These are phyloP conservation scores for Debaryomyces singareniensis DNA, from an alignment of 1,139 yeast genomes.

Conservation along the genomic window DNA sequence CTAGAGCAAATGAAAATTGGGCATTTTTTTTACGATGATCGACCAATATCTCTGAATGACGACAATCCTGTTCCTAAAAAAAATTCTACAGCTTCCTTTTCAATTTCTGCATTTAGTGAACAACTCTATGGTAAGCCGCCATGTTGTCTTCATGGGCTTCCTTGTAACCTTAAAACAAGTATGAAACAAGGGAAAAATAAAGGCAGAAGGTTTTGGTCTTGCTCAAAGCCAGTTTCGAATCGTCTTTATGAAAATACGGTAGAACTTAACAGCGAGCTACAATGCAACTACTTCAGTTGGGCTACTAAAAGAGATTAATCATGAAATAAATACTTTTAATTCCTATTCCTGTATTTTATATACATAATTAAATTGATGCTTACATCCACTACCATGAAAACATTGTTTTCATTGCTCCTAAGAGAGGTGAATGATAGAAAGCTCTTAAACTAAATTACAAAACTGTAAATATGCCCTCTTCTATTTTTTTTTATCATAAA, in stretches of 20 bases:
- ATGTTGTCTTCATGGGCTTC: slow-evolving; percentile 43
- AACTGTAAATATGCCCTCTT: too few species aligned
- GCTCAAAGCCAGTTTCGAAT: slow-evolving; percentile 20
- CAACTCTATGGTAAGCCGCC: slow-evolving; percentile 36
- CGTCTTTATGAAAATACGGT: slow-evolving; percentile 7
- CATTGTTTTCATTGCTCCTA: too few species aligned
- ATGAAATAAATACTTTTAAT: not conserved
- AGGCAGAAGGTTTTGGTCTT: slow-evolving; percentile 59
- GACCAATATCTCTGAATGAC: too few species aligned
- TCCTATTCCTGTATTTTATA: not conserved
- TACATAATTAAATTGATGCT: too few species aligned
- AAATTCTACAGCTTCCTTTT: slow-evolving; percentile 1
- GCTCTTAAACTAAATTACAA: too few species aligned
- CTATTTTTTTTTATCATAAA: too few species aligned
- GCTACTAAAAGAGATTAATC: slow-evolving; percentile 8
- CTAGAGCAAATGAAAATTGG: slow-evolving; percentile 12
- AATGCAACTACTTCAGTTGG: slow-evolving; percentile 36
- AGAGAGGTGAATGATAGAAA: too few species aligned
- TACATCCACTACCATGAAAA: too few species aligned
- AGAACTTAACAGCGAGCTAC: slow-evolving; percentile 11
- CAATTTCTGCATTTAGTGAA: slow-evolving; percentile 8
- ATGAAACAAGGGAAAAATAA: slow-evolving; percentile 38
- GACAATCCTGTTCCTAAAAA: too few species aligned
- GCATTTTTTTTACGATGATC: slow-evolving; percentile 10
- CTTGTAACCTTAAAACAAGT: slow-evolving; percentile 42